Conservation (phyloP, 345 rosid genomes). For the Hirschfeldia incana region DNA sequence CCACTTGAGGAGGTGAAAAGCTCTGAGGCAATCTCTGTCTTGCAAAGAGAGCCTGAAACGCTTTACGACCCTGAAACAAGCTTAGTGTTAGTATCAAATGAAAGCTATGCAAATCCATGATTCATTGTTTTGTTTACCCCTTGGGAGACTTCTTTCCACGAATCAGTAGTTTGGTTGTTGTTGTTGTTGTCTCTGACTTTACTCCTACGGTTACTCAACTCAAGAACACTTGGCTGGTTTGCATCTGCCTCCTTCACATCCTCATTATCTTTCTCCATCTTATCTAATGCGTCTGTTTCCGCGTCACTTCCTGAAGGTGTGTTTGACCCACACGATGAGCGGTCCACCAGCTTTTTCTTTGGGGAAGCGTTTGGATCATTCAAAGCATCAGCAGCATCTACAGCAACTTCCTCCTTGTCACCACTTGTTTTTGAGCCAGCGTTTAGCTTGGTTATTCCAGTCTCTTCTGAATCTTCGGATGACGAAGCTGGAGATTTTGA, state of each 20-base stretch:
- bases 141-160: constrained; percentile 93
- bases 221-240: constrained; percentile 42
- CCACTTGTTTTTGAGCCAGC: constrained; percentile 40
- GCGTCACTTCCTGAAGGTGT: constrained; percentile 84
- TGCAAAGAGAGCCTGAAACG: constrained; percentile 88
- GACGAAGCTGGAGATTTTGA: constrained; percentile 52
- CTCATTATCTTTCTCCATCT: constrained; percentile 47
- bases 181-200: constrained; percentile 49
- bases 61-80: constrained; percentile 69
- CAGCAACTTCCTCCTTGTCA: constrained; percentile 49
- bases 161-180: constrained; percentile 49
- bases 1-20: constrained; percentile 74
- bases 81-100: not conserved
- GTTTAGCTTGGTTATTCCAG: constrained; percentile 49
- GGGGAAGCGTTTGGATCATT: constrained; percentile 52
- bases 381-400: constrained; percentile 40
- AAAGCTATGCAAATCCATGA: not conserved
- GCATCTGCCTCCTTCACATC: constrained; percentile 58
- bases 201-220: constrained; percentile 57
- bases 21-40: constrained; percentile 88
- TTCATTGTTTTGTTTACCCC: constrained; percentile 51
- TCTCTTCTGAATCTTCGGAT: constrained; percentile 62
- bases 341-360: constrained; percentile 67
- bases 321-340: constrained; percentile 96
- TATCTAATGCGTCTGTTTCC: constrained; percentile 74